Conservation (phyloP, 129 eudicot species). For the Artemisia tridentata region DNA sequence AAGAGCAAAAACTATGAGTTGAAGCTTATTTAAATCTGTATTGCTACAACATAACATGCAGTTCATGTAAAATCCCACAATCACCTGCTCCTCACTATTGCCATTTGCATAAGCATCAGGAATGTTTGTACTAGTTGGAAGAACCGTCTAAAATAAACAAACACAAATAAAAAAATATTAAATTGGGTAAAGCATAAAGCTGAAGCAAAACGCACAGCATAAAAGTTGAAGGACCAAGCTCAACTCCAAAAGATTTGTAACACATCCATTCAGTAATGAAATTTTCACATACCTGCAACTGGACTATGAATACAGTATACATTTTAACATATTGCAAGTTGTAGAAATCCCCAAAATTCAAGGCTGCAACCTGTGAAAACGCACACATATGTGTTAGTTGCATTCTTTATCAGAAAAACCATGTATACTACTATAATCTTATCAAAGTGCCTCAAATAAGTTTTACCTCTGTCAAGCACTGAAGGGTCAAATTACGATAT, state of each 20-base stretch:
- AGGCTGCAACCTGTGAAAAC: conserved; percentile 76
- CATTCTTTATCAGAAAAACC: conserved; percentile 4
- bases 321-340: conserved; percentile 67
- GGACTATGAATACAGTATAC: conserved; percentile 79
- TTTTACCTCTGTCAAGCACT: conserved; percentile 90
- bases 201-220: conserved; percentile 3
- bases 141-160: conserved; percentile 54
- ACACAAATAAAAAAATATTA: conserved; percentile 4
- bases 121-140: conserved; percentile 65
- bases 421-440: background rate
- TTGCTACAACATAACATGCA: background rate
- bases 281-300: conserved; percentile 69
- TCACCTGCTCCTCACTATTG: conserved; percentile 85
- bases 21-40: conserved; percentile 4
- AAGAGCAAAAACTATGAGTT: background rate
- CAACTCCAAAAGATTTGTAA: no score
- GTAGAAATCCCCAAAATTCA: conserved; percentile 88
- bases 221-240: background rate
- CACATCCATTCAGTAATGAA: conserved; percentile 2
- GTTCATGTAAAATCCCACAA: conserved; percentile 20
- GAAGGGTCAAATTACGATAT: conserved; percentile 88
- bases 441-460: background rate
- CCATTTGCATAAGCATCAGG: conserved; percentile 89
- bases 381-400: conserved; percentile 8
- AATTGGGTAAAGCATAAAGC: conserved; percentile 15